Percentiles rank a stretch among this genome's conserved stretches.
phyloP scores from a whole-genome alignment of 208 protist species.

The Angomonas deanei region DNA sequence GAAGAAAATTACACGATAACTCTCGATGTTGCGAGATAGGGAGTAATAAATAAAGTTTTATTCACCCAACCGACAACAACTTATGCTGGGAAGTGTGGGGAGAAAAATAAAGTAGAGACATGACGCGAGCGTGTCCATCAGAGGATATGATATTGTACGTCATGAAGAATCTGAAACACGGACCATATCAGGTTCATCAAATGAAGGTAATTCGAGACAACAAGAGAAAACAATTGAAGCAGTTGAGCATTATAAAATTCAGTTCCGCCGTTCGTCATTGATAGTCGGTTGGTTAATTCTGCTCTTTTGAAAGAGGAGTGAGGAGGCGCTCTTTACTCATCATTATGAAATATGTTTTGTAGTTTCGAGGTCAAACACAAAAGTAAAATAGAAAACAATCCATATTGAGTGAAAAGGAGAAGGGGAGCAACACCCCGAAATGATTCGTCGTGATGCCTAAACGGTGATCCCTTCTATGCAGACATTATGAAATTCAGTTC shows the following conservation, averaged over 20 bases:
- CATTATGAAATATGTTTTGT: neutral
- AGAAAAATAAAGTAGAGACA: too few relatives aligned
- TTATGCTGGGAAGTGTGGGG: neutral
- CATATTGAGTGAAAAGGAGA: too few relatives aligned
- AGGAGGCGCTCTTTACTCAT: neutral
- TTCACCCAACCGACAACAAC: neutral
- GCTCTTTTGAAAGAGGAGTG: neutral
- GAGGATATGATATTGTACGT: neutral
- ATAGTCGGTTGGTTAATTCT: neutral
- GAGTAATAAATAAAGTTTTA: neutral
- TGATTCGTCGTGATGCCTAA: too few relatives aligned
- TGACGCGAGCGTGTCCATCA: too few relatives aligned
- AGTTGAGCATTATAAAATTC: neutral
- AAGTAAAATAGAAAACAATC: too few relatives aligned
- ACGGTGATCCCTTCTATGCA: neutral
- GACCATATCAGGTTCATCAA: neutral
- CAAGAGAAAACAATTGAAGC: too few relatives aligned
- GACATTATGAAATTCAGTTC: conserved; percentile 8
- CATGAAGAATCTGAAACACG: neutral
- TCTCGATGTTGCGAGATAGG: neutral
- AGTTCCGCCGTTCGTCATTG: neutral
- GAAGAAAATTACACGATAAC: neutral
- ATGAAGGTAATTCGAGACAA: neutral
- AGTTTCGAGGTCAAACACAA: neutral
- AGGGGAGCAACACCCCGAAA: too few relatives aligned